Evolutionary conservation across 2,329 filamentous ascomycete species (phyloP).

Genomic region (Zymoseptoria brevis): DNA sequence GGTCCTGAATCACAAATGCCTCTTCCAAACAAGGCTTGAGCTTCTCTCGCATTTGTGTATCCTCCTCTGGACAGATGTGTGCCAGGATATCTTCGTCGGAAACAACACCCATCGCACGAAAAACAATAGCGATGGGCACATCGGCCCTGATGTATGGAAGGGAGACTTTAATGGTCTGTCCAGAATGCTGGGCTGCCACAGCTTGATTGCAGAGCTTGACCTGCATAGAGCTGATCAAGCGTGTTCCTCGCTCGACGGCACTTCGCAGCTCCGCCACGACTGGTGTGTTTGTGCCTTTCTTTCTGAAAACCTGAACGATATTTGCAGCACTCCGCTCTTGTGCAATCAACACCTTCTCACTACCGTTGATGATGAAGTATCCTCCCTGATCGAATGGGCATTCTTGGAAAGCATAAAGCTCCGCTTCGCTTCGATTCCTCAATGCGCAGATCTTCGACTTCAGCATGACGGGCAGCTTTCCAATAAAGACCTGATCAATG

Average conservation of each 20-base stretch:
- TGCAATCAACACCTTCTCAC: conserved; percentile 95
- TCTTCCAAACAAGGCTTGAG: conserved; percentile 95
- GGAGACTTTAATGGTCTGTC: conserved; percentile 81
- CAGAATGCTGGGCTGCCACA: conserved; percentile 62
- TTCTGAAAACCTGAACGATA: conserved; percentile 98
- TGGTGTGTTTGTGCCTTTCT: conserved; percentile 87
- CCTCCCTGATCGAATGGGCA: conserved; percentile 97
- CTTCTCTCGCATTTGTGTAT: conserved; percentile 96
- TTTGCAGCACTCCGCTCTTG: conserved; percentile 97
- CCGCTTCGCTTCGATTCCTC: conserved; percentile 72
- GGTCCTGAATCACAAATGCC: conserved; percentile 90
- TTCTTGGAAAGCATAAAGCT: conserved; percentile 85
- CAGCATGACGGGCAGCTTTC: conserved; percentile 94
- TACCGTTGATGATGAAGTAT: conserved; percentile 99
- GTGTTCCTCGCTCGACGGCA: conserved; percentile 89
- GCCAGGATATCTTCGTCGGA: conserved; percentile 97
- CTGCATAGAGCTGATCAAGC: conserved; percentile 85
- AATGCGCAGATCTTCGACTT: conserved; percentile 94
- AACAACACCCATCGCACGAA: conserved; percentile 88
- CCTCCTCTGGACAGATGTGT: conserved; percentile 90
- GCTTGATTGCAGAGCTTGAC: conserved; percentile 64
- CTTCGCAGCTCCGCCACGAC: conserved; percentile 95
- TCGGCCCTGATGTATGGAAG: conserved; percentile 91
- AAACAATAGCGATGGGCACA: conserved; percentile 89
- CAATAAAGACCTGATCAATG: conserved; percentile 67